These are phyloP conservation scores for Grosmannia penicillata DNA, from an alignment of 2,329 filamentous ascomycete genomes.

Conservation along the genomic window DNA sequence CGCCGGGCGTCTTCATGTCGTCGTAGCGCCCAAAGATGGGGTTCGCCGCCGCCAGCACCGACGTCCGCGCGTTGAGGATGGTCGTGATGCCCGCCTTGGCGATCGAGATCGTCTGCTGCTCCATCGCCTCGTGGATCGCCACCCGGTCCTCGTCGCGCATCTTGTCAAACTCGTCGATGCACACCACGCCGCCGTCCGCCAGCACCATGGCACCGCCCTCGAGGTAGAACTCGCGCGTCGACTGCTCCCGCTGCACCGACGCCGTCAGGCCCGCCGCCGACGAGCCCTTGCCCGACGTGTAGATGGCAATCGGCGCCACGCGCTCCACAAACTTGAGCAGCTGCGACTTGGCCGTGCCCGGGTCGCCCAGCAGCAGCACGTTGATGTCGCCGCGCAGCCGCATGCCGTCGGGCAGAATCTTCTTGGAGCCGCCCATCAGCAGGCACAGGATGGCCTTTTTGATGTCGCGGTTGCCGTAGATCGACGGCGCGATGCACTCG, in stretches of 20 bases:
- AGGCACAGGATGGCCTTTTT: conserved; percentile 95
- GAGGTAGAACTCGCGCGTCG: conserved; percentile 89
- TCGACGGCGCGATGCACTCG: conserved; percentile 88
- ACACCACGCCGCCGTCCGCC: conserved; percentile 90
- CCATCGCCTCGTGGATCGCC: conserved; percentile 98
- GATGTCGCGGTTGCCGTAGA: conserved; percentile 91
- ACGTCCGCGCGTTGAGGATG: conserved; percentile 90
- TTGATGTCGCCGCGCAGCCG: conserved; percentile 96
- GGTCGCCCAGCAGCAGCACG: conserved; percentile 88
- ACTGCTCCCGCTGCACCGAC: conserved; percentile 85
- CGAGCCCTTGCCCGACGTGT: conserved; percentile 96
- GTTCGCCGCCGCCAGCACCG: conserved; percentile 88
- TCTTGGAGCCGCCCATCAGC: conserved; percentile 88
- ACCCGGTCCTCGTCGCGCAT: conserved; percentile 98
- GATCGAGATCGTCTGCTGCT: conserved; percentile 98
- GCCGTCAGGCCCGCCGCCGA: conserved; percentile 95
- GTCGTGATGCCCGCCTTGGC: conserved; percentile 98
- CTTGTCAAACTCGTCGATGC: conserved; percentile 99
- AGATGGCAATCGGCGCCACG: conserved; percentile 90
- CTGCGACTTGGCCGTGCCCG: conserved; percentile 96
- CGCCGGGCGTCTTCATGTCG: conserved; percentile 90
- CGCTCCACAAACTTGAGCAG: conserved; percentile 95
- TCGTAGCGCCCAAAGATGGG: conserved; percentile 97
- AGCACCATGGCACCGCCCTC: conserved; percentile 98
- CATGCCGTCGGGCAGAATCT: conserved; percentile 95